A percentile compares a stretch with the other conserved stretches of the same genome.
These are phyloP conservation scores for Panicum miliaceum DNA, from an alignment of 176 grass and related monocot species.

Conservation along the genomic window DNA sequence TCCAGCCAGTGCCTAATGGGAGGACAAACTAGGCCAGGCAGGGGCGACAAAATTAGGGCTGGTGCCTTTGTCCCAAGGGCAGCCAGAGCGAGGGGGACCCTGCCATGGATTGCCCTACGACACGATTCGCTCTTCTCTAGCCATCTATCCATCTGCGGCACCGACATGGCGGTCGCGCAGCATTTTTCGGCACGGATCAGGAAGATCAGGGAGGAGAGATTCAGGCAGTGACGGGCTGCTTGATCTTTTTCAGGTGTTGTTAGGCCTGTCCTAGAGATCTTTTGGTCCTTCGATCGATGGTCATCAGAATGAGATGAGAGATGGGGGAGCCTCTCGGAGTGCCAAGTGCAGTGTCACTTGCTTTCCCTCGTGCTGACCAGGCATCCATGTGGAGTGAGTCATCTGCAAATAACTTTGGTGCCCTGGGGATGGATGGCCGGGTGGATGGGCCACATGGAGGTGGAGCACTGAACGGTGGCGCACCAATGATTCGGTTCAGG, in stretches of 20 bases:
- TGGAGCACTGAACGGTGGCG: constrained; percentile 31
- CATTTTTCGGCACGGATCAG: not conserved
- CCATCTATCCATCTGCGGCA: constrained; percentile 19
- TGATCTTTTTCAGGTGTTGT: constrained; percentile 29
- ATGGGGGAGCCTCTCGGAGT: not conserved
- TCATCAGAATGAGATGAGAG: not conserved
- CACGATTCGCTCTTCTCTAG: not conserved
- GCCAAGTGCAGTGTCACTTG: constrained; percentile 3
- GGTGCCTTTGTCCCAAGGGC: constrained; percentile 30
- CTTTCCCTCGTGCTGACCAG: constrained; percentile 46
- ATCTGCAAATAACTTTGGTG: constrained; percentile 35
- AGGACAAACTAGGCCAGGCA: constrained; percentile 9
- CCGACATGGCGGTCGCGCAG: constrained; percentile 13
- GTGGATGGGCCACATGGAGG: constrained; percentile 21
- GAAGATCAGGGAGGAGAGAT: constrained; percentile 3
- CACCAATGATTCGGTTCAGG: constrained; percentile 31
- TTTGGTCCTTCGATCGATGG: constrained; percentile 14
- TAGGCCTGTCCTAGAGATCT: not conserved
- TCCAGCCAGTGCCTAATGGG: not conserved
- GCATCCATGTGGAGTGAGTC: constrained; percentile 47
- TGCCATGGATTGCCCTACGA: not conserved
- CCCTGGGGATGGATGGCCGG: constrained; percentile 14
- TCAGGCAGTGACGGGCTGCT: constrained; percentile 16
- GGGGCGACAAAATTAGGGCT: not conserved
- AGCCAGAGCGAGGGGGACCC: not conserved